Evolutionary conservation across 2,329 filamentous ascomycete species (phyloP).

Genomic region (Diaporthe velutina): DNA sequence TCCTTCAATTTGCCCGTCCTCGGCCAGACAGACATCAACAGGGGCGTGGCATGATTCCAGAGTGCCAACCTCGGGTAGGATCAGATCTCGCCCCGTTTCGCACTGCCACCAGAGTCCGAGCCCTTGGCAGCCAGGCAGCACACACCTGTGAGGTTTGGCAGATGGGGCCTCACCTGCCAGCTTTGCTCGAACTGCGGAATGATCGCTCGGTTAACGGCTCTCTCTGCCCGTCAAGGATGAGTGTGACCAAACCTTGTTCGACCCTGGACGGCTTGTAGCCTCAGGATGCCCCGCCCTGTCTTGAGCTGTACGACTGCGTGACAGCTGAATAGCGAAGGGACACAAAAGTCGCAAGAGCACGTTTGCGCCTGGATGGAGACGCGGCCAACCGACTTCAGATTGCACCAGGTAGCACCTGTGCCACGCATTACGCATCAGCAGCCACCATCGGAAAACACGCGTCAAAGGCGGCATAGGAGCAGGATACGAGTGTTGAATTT

Average conservation of each 20-base stretch:
- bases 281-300: background rate
- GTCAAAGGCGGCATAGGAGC: conserved; percentile 3
- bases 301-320: background rate
- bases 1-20: background rate
- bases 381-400: background rate
- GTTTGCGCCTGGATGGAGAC: background rate
- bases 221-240: background rate
- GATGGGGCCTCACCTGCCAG: background rate
- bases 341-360: background rate
- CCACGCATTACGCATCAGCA: background rate
- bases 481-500: background rate
- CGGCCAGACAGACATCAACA: background rate
- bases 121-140: conserved; percentile 1
- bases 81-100: conserved; percentile 2
- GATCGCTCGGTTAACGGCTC: background rate
- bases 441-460: background rate
- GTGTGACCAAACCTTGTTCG: background rate
- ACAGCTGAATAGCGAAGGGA: background rate
- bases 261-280: background rate
- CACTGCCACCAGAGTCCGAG: conserved; percentile 18
- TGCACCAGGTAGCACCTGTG: background rate
- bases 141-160: background rate
- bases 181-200: background rate
- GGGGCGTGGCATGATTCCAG: background rate
- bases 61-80: background rate